These are phyloP conservation scores for Saccharum hybrid DNA, from an alignment of 202 grass and related monocot genomes.

Conservation along the genomic window DNA sequence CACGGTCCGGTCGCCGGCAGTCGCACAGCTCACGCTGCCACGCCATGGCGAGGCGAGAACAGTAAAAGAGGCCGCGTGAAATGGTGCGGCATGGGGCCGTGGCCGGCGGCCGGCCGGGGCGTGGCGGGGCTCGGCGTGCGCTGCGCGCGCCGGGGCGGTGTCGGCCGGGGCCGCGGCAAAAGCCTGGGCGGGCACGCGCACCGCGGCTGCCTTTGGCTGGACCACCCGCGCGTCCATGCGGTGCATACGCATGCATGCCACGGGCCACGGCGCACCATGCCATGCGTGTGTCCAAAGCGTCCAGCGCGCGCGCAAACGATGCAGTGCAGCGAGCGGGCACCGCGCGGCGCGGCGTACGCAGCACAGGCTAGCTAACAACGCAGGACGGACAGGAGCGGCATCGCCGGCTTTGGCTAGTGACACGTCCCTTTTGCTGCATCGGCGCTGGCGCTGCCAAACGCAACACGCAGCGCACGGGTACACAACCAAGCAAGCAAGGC, in stretches of 20 bases:
- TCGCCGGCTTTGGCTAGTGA: slow-evolving; percentile 39
- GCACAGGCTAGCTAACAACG: neutral
- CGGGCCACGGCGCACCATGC: neutral
- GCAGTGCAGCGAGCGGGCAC: neutral
- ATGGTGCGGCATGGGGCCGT: slow-evolving; percentile 32
- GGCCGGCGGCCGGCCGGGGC: neutral
- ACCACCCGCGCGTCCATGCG: slow-evolving; percentile 15
- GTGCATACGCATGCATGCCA: neutral
- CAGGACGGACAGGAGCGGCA: neutral
- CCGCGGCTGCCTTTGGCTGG: neutral
- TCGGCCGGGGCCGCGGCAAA: slow-evolving; percentile 51
- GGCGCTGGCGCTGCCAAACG: neutral
- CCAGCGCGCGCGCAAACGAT: neutral
- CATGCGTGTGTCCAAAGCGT: slow-evolving; percentile 32
- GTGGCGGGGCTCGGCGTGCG: slow-evolving; percentile 47
- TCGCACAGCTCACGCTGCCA: neutral
- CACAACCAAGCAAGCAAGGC: neutral
- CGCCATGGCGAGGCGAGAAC: neutral
- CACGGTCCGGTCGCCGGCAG: neutral
- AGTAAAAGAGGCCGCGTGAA: neutral
- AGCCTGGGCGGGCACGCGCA: slow-evolving; percentile 48
- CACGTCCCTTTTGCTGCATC: slow-evolving; percentile 11
- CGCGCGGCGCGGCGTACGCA: neutral
- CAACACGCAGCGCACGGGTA: neutral
- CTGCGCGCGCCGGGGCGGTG: slow-evolving; percentile 46